phyloP scores from a whole-genome alignment of 1,284 basidiomycete genomes.

The Marasmius tenuissimus region DNA sequence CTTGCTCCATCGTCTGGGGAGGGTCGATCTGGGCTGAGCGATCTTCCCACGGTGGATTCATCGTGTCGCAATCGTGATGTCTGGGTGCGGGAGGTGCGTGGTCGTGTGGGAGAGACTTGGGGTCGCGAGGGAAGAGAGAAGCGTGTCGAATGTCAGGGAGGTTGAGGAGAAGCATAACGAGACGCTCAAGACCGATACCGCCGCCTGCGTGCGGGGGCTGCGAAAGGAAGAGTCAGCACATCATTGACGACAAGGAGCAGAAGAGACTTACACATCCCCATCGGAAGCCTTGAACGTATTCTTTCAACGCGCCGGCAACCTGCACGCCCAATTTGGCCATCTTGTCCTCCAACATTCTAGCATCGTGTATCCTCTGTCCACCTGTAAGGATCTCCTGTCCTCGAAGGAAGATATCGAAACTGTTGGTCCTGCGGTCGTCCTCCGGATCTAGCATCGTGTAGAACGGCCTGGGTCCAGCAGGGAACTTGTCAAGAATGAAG shows the following conservation, averaged over 20 bases:
- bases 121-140: constrained; percentile 93
- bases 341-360: constrained; percentile 75
- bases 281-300: constrained; percentile 92
- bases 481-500: constrained; percentile 97
- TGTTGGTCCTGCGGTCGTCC: constrained; percentile 89
- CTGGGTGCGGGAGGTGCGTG: neutral
- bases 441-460: constrained; percentile 96
- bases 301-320: constrained; percentile 62
- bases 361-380: constrained; percentile 98
- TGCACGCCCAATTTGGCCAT: constrained; percentile 84
- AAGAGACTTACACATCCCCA: constrained; percentile 62
- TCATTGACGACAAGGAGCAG: neutral
- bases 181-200: constrained; percentile 89
- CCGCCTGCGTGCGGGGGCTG: constrained; percentile 84
- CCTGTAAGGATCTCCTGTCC: constrained; percentile 98
- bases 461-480: constrained; percentile 89
- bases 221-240: neutral
- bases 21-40: neutral
- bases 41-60: constrained; percentile 1
- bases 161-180: constrained; percentile 93
- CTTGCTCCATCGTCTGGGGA: neutral
- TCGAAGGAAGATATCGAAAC: constrained; percentile 99
- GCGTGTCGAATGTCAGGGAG: constrained; percentile 94
- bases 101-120: constrained; percentile 41
- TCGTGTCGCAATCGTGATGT: constrained; percentile 11